Percentiles rank a stretch among this genome's conserved stretches.
Conservation (phyloP, 208 protist species). For the Crithidia sp. region DNA sequence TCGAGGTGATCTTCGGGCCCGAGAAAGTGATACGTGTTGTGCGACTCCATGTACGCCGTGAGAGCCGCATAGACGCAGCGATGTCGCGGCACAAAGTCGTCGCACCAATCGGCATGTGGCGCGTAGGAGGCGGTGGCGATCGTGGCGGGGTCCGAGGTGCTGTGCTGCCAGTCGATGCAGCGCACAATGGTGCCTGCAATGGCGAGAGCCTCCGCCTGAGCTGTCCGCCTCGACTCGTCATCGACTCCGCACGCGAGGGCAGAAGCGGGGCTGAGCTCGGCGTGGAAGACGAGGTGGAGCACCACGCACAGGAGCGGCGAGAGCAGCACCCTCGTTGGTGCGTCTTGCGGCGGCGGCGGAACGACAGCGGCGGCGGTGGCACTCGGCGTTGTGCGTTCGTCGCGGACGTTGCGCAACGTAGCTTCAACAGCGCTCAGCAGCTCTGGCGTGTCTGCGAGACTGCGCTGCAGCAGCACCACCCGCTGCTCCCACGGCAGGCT, state of each 20-base stretch:
- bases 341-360: not conserved
- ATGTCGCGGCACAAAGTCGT: not conserved
- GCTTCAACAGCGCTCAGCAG: conserved; percentile 13
- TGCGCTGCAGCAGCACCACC: conserved; percentile 4
- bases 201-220: not conserved
- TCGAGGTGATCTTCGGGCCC: not conserved
- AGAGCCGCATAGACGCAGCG: not conserved
- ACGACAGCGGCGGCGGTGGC: not conserved
- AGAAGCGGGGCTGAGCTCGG: not conserved
- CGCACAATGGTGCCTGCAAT: conserved; percentile 6
- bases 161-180: conserved; percentile 22
- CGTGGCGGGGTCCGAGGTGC: not conserved
- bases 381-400: not conserved
- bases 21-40: conserved; percentile 8
- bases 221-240: not conserved
- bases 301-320: conserved; percentile 11
- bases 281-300: conserved; percentile 8
- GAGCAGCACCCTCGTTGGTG: conserved; percentile 4
- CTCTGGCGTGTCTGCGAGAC: not conserved
- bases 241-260: not conserved
- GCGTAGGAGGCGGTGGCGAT: too few relatives aligned
- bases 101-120: too few relatives aligned
- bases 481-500: conserved; percentile 4
- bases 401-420: not conserved
- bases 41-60: conserved; percentile 5